phyloP scores from a whole-genome alignment of 208 protist genomes.

The Crithidia thermophila region DNA sequence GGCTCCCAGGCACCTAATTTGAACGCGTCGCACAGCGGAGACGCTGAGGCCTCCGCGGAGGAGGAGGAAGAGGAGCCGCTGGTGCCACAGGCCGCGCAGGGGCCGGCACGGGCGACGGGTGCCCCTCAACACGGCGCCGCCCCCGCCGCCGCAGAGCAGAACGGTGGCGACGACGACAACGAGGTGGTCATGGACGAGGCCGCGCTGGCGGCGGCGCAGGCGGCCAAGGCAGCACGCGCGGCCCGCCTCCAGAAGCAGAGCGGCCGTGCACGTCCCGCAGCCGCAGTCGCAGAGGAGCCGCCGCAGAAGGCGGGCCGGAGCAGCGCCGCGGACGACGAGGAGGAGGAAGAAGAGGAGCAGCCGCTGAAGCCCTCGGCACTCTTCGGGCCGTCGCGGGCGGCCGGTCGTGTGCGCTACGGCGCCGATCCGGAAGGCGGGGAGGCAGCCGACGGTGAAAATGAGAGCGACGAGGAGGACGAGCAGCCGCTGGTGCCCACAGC shows the following conservation, averaged over 20 bases:
- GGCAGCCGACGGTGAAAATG: background rate
- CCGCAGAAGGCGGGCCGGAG: too few species aligned
- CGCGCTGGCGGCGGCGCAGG: constrained; percentile 15
- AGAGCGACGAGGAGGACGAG: constrained; percentile 8
- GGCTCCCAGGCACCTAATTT: background rate
- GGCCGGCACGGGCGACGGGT: background rate
- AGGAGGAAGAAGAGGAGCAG: constrained; percentile 22
- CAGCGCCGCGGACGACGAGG: constrained; percentile 5
- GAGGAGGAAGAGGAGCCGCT: background rate
- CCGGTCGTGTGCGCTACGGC: constrained; percentile 1
- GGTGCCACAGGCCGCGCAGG: background rate
- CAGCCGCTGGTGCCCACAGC: background rate
- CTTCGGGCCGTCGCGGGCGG: constrained; percentile 12
- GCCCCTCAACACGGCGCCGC: background rate
- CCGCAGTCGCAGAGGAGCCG: background rate
- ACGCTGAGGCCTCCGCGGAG: constrained; percentile 2
- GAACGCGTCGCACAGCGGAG: background rate
- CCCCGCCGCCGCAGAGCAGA: too few species aligned
- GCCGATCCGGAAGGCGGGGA: background rate
- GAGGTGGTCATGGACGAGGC: constrained; percentile 15
- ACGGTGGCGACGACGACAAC: constrained; percentile 12
- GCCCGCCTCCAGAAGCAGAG: constrained; percentile 5
- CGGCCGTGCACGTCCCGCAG: background rate
- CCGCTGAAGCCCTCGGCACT: background rate
- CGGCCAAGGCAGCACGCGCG: constrained; percentile 15